Evolutionary conservation across 1,139 yeast genomes (phyloP).

Genomic region (Hyphopichia pseudoburtonii): DNA sequence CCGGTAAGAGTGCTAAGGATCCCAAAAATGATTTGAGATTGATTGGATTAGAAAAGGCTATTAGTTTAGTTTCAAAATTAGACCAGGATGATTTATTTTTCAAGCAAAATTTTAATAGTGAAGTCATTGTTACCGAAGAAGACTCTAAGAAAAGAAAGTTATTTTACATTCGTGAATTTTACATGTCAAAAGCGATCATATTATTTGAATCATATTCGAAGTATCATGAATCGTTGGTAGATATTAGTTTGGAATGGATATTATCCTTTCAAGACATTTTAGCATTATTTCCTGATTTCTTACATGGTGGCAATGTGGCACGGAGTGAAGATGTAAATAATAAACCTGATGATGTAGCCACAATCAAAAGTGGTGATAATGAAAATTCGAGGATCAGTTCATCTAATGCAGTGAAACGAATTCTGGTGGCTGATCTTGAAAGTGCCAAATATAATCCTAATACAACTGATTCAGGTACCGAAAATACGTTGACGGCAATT

Average conservation of each 20-base stretch:
- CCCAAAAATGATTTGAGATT: conserved; percentile 30
- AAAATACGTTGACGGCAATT: conserved; percentile 15
- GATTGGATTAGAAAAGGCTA: conserved; percentile 38
- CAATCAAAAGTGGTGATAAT: neutral
- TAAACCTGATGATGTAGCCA: neutral
- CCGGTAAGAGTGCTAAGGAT: conserved; percentile 20
- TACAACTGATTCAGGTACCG: conserved; percentile 32
- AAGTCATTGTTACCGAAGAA: neutral
- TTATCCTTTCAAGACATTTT: conserved; percentile 36
- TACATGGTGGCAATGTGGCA: conserved; percentile 37
- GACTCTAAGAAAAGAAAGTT: conserved; percentile 26
- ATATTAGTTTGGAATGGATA: conserved; percentile 45
- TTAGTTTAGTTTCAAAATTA: conserved; percentile 28
- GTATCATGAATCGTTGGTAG: conserved; percentile 43
- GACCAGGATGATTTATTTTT: conserved; percentile 26
- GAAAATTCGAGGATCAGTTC: neutral
- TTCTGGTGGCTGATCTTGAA: conserved; percentile 27
- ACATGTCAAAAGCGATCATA: conserved; percentile 30
- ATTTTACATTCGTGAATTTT: conserved; percentile 31
- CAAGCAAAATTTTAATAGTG: conserved; percentile 14
- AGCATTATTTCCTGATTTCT: conserved; percentile 39
- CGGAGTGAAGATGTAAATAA: neutral
- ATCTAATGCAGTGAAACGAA: conserved; percentile 26
- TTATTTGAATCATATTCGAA: conserved; percentile 36
- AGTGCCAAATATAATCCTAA: conserved; percentile 13